Conservation (phyloP, 805 yeast species). For the Lipomyces starkeyi region DNA sequence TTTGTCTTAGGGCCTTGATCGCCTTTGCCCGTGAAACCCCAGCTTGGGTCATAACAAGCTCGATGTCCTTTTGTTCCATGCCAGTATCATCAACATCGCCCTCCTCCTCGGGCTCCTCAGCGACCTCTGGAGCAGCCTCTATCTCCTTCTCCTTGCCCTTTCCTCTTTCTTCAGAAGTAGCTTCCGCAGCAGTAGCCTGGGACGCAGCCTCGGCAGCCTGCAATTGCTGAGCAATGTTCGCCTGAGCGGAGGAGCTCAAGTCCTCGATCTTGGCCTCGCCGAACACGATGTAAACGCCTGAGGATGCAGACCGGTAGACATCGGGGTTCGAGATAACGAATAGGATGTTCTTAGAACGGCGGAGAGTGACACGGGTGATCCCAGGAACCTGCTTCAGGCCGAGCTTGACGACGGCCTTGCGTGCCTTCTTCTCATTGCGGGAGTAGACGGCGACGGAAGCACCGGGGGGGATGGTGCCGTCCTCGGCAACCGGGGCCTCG, state of each 20-base stretch:
- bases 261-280: constrained; percentile 98
- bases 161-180: constrained; percentile 43
- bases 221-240: constrained; percentile 70
- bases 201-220: constrained; percentile 55
- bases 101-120: constrained; percentile 60
- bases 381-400: constrained; percentile 90
- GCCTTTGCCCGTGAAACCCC: constrained; percentile 89
- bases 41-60: constrained; percentile 89
- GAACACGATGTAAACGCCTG: constrained; percentile 92
- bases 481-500: constrained; percentile 43
- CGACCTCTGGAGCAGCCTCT: constrained; percentile 58
- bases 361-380: constrained; percentile 93
- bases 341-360: constrained; percentile 81
- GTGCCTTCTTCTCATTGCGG: constrained; percentile 95
- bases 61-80: constrained; percentile 78
- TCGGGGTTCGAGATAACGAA: constrained; percentile 93
- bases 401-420: constrained; percentile 84
- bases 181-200: constrained; percentile 40
- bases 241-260: constrained; percentile 82
- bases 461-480: constrained; percentile 72
- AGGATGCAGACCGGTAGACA: constrained; percentile 87
- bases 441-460: constrained; percentile 80
- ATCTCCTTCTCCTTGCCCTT: constrained; percentile 51
- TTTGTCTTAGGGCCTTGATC: constrained; percentile 83
- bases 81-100: constrained; percentile 87